These are phyloP conservation scores for Xanthoconium stramineum DNA, from an alignment of 768 basidiomycete species.

Conservation along the genomic window DNA sequence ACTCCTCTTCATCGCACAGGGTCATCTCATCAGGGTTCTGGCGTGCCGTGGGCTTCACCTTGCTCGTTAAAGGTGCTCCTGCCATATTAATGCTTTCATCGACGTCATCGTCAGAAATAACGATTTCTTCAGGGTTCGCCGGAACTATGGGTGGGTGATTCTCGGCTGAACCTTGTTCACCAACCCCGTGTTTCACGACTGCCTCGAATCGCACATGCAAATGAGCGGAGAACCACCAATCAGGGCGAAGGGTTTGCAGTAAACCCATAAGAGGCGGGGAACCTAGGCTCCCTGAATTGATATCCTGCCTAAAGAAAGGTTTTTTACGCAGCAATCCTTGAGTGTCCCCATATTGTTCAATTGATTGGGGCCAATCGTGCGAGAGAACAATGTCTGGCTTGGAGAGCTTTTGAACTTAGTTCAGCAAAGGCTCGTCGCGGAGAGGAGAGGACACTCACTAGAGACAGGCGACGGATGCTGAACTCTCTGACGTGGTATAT, in stretches of 20 bases:
- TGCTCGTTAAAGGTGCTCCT: constrained; percentile 26
- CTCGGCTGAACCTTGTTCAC: not conserved
- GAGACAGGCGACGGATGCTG: constrained; percentile 72
- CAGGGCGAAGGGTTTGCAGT: constrained; percentile 65
- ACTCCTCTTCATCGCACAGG: constrained; percentile 46
- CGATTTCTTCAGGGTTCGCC: constrained; percentile 40
- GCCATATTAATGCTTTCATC: constrained; percentile 7
- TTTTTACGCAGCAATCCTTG: constrained; percentile 66
- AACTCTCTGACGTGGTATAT: constrained; percentile 91
- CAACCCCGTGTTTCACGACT: constrained; percentile 43
- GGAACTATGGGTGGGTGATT: not conserved
- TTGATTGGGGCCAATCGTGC: constrained; percentile 92
- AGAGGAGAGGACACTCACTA: constrained; percentile 40
- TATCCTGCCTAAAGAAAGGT: constrained; percentile 71
- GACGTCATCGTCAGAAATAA: constrained; percentile 35
- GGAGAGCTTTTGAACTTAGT: constrained; percentile 43
- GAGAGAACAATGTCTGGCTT: constrained; percentile 80
- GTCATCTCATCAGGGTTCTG: constrained; percentile 52
- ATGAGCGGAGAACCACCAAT: constrained; percentile 94
- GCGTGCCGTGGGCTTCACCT: constrained; percentile 32
- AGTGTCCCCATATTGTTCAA: constrained; percentile 79
- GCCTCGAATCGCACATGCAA: constrained; percentile 87
- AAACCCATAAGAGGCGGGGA: constrained; percentile 85
- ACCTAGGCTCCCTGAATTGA: constrained; percentile 65
- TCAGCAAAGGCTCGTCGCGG: not conserved